Evolutionary conservation across 805 yeast genomes (phyloP), one percentile per base, ranked within the genome.

Genomic region (Schwanniomyces vanrijiae): DNA sequence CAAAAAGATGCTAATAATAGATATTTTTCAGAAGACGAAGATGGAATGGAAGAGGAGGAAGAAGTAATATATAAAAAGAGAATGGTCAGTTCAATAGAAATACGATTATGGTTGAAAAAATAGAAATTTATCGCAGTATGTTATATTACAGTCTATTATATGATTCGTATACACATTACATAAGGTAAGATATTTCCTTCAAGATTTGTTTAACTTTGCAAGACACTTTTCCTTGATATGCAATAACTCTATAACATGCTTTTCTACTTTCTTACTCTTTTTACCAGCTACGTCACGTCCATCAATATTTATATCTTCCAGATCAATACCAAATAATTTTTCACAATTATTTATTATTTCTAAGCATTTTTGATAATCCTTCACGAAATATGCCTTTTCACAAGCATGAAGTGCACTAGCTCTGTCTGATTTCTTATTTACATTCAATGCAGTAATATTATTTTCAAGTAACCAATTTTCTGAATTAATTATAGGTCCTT

Each of bases 401-500:
- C 87, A 75, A 8, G 83, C 80, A 49, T 81, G 80, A 40, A 83
- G 72, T 24, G 86, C 58, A 39, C 69, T 69, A 13, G 76, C 82
- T 43, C 89, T 68, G 43, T 79, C 82, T 2, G 80, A 72, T 53
- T 87, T 88, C 31, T 56, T 53, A 18, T 50, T 37, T 14, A 69
- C 58, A 7, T 67, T 58, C 19, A 71, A 50, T 1, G 62, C 43
- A 25, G 71, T 66, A 2, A 69, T 43, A 1, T 55, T 45, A 4
- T 43, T 50, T 20, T 68, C 59, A 18, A 58, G 67, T 3, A 80
- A 65, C 80, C 82, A 77, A 37, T 64, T 57, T 3, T 62, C 59
- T 0, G 77, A 76, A 45, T 81, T 80, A 16, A 78, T 56, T 1
- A 70, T 66, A 0, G 96, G 94, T 0, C 95, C 95, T 0, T 69